Evolutionary conservation across 208 protist species (phyloP).

Genomic region (Sergeia podlipaevii): DNA sequence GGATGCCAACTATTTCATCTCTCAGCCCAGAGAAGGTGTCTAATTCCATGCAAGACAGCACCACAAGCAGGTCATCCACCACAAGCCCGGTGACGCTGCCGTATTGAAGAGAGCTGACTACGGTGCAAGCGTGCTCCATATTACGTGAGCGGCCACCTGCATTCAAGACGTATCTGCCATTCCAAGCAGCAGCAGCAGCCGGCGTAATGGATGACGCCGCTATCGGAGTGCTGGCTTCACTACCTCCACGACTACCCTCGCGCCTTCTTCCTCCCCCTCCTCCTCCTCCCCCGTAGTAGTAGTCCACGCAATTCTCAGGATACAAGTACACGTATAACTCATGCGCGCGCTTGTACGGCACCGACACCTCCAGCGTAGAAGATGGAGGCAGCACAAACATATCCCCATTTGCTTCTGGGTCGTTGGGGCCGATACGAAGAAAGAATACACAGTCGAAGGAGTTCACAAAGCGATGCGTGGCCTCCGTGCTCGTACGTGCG

Average conservation of each 20-base stretch:
- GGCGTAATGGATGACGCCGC: not conserved
- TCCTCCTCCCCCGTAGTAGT: slow-evolving; percentile 7
- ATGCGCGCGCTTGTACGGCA: slow-evolving; percentile 31
- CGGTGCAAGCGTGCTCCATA: slow-evolving; percentile 12
- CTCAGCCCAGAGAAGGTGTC: not conserved
- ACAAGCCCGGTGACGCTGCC: slow-evolving; percentile 30
- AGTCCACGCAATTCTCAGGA: slow-evolving; percentile 23
- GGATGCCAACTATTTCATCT: not conserved
- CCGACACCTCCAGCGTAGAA: slow-evolving; percentile 22
- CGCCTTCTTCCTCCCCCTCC: too few species aligned
- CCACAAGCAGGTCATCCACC: slow-evolving; percentile 20
- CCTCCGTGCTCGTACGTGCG: slow-evolving; percentile 2
- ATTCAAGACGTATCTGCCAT: slow-evolving; percentile 17
- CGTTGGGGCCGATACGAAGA: slow-evolving; percentile 19
- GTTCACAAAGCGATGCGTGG: slow-evolving; percentile 76
- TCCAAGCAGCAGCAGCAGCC: not conserved
- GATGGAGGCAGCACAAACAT: slow-evolving; percentile 15
- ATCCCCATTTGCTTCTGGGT: not conserved
- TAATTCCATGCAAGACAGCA: slow-evolving; percentile 31
- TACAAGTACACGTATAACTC: slow-evolving; percentile 26
- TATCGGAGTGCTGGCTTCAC: not conserved
- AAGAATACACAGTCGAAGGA: slow-evolving; percentile 59
- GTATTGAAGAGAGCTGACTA: slow-evolving; percentile 39
- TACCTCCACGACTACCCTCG: too few species aligned
- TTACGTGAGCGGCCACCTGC: slow-evolving; percentile 15